Evolutionary conservation across 169 alveolate genomes (phyloP).

Genomic region (Eimeria tenella): DNA sequence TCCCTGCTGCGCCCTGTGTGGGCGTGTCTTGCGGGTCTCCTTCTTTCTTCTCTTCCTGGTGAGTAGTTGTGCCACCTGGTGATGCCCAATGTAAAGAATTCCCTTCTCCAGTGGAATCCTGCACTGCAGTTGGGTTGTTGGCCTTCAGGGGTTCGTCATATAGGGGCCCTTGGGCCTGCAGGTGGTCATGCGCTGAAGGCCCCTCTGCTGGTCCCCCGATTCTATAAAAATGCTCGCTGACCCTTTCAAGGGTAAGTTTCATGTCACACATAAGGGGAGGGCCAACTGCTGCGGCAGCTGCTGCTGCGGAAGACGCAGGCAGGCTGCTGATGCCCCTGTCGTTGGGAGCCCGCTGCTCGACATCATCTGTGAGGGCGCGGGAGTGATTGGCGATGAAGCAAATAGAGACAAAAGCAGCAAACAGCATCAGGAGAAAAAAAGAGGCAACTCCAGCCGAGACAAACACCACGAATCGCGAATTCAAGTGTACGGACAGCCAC

Average conservation of each 20-base stretch:
- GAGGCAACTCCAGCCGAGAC: conserved; percentile 47
- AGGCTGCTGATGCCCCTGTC: neutral
- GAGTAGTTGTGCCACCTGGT: neutral
- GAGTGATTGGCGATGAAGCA: conserved; percentile 55
- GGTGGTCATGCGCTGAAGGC: neutral
- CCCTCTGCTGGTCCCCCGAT: conserved; percentile 26
- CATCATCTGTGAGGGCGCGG: neutral
- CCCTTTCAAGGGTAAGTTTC: conserved; percentile 65
- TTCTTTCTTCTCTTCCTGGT: neutral
- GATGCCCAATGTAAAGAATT: neutral
- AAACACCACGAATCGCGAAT: conserved; percentile 12
- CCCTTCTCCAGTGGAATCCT: neutral
- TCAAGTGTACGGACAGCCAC: conserved; percentile 59
- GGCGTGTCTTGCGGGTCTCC: neutral
- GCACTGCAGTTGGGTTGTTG: neutral
- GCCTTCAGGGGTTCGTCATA: neutral
- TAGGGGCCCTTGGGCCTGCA: neutral
- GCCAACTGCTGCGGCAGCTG: conserved; percentile 62
- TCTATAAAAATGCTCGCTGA: conserved; percentile 72
- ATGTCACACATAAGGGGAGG: conserved; percentile 71
- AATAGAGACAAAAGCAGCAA: conserved; percentile 47
- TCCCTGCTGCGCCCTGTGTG: neutral
- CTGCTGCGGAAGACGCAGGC: conserved; percentile 50
- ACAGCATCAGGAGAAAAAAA: neutral
- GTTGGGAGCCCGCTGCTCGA: neutral